Base-by-base conservation (phyloP, 179 eudicot genomes). In the Silene coronaria region DNA sequence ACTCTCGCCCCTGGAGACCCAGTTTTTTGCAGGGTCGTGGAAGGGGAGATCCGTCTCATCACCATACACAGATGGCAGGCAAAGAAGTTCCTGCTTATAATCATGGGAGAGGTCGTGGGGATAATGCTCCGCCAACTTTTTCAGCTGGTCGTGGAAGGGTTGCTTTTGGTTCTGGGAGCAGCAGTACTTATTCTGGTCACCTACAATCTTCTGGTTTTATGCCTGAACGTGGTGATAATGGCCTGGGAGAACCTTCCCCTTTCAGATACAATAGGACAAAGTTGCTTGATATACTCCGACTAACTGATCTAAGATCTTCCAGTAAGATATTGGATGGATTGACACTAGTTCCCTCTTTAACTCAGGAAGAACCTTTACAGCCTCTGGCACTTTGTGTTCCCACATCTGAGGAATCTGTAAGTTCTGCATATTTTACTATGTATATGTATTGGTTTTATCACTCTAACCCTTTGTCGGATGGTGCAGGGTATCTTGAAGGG, bases 51-150 rank as follows among this genome's bases (percentile, higher is more conserved):
- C 88, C 88, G 55, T 80, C 77, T 34, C 84, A 84, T 70, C 82
- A 88, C 72, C 93, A 85, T 27, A 74, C 84, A 72, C 83, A 79
- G 67, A 76, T 80, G 72, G 79, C 85, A 36, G 80, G 75, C 88
- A 96, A 87, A 84, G 92, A 84, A 65, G 83, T 80, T 23, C 84
- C 88, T 36, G 63, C 82, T 21, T 86, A 83, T 85, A 79, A 85
- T 51, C 91, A 91, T 87, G 97, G 92, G 27, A 84, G 93, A 77
- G 98, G 97, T n/a, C 93, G 97, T 53, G 91, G 91, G 26, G 97
- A 93, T 67, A 86, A 75, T 81, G 57, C 80, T 74, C 80, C 70
- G 4, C 48, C 89, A 58, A 82, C 84, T 60, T 87, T 83, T 79
- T 85, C 93, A 42, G 85, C 76, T 78, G 97, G 91, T 24, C 85